phyloP scores from a whole-genome alignment of 2,329 filamentous ascomycete genomes.

The Sphaerulina musiva region DNA sequence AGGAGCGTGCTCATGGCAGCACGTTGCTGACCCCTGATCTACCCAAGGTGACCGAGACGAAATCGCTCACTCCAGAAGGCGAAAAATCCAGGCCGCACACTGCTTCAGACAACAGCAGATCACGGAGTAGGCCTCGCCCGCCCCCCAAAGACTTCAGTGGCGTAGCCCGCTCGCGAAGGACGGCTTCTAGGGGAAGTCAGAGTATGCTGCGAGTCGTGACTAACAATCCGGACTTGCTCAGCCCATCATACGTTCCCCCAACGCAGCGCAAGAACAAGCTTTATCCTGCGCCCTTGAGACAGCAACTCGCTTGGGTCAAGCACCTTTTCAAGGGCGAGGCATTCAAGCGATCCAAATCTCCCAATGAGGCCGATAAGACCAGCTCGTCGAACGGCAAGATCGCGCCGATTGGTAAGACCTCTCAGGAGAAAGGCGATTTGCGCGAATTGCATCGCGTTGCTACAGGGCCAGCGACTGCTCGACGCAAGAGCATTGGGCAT shows the following conservation, averaged over 20 bases:
- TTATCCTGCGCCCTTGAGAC: conserved; percentile 58
- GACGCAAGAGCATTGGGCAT: conserved; percentile 31
- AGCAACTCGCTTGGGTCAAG: conserved; percentile 61
- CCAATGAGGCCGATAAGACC: conserved; percentile 31
- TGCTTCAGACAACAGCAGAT: conserved; percentile 54
- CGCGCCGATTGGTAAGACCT: conserved; percentile 15
- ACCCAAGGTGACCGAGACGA: conserved; percentile 66
- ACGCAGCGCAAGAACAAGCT: conserved; percentile 45
- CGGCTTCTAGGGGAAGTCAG: conserved; percentile 46
- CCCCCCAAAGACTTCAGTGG: conserved; percentile 71
- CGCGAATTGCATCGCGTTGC: conserved; percentile 34
- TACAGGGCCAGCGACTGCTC: conserved; percentile 30
- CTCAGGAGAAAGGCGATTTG: conserved; percentile 18
- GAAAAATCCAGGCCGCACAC: conserved; percentile 43
- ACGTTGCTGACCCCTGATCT: conserved; percentile 59
- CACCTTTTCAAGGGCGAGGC: conserved; percentile 64
- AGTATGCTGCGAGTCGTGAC: conserved; percentile 84
- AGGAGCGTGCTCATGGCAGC: conserved; percentile 51
- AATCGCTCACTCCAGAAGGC: conserved; percentile 36
- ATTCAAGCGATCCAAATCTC: conserved; percentile 56
- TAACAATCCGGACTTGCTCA: conserved; percentile 56
- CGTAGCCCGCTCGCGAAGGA: conserved; percentile 52
- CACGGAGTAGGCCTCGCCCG: conserved; percentile 67
- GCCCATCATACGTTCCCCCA: conserved; percentile 43
- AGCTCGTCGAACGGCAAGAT: conserved; percentile 18